Evolutionary conservation across 2,329 filamentous ascomycete species (phyloP), one percentile per base, ranked within the genome.

Genomic region (Neofusicoccum sp.): DNA sequence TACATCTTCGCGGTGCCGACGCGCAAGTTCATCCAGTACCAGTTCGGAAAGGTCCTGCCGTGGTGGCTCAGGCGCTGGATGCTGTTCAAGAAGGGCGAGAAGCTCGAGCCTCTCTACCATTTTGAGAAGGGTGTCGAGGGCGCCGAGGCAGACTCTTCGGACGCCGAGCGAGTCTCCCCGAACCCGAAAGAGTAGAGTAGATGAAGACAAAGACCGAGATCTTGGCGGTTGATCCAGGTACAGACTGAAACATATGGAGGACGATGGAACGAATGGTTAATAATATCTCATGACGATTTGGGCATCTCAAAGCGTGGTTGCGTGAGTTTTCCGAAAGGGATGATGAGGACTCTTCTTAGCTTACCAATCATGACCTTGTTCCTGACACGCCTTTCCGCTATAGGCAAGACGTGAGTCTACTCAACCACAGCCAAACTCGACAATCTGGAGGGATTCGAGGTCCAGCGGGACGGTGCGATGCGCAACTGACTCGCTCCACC

Each of bases 1-100:
- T 83, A 82, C 66, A 76, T 83, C 62, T 84, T 84, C 65, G 81
- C 76, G n/a, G 77, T 81, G 0, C 77, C 79, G 1, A 77, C 76
- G 0, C 67, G 73, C 14, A 75, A 70, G 6, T 78, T 79, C 65
- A 76, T 77, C 66, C 69, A 67, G 14, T 80, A 79, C 62, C 76
- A 79, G 66, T 59, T 70, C 36, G 68, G 65, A 16, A 76, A 76
- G 59, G 76, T 73, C 61, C 65, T 80, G 45, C 79, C 81, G 3
- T 84, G 76, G 74, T 83, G 77, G 71, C 72, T 83, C 69, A 77
- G 79, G 66, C 76, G 74, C 11, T 80, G 77, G 48, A 63, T 81
- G 16, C 70, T 81, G 14, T 72, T 72, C 59, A 69, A 73, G 33
- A 75, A 76, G 66, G 73, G 67, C 28, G 69, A 67, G 6, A 68